phyloP scores from a whole-genome alignment of 169 alveolate species.

The Plasmodium gaboni region DNA sequence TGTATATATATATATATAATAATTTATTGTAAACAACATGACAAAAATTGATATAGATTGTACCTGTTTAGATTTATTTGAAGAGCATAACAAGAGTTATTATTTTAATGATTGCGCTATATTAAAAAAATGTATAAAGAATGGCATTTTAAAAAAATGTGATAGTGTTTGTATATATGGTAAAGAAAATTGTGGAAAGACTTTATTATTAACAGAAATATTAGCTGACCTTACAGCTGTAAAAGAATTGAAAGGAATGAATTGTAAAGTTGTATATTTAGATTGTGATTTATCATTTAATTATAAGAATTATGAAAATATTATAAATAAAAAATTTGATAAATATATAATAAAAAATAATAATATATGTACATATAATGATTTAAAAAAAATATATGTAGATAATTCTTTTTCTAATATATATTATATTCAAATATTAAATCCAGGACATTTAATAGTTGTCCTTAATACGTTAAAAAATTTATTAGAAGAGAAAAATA shows the following conservation, averaged over 20 bases:
- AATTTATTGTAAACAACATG: too few species aligned
- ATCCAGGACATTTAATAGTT: conserved; percentile 70
- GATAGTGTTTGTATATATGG: conserved; percentile 77
- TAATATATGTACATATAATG: conserved; percentile 1
- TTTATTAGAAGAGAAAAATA: conserved; percentile 43
- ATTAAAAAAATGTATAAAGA: conserved; percentile 45
- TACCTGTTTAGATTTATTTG: conserved; percentile 67
- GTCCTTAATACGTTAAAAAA: conserved; percentile 60
- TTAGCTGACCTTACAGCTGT: conserved; percentile 72
- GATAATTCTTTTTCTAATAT: conserved; percentile 58
- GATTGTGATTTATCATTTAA: conserved; percentile 69
- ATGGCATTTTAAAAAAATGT: conserved; percentile 43
- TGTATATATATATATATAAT: too few species aligned
- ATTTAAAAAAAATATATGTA: conserved; percentile 26
- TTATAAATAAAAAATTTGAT: conserved; percentile 32
- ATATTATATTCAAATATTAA: conserved; percentile 62
- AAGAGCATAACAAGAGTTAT: conserved; percentile 16
- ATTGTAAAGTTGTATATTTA: conserved; percentile 59
- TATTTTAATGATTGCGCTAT: conserved; percentile 45
- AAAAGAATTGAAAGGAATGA: conserved; percentile 63
- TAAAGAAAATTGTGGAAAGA: conserved; percentile 66
- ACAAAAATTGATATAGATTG: conserved; percentile 31
- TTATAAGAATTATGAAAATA: conserved; percentile 55
- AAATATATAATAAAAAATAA: conserved; percentile 9
- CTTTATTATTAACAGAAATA: conserved; percentile 55